Evolutionary conservation across 495 filamentous ascomycete genomes (phyloP), one percentile per base, ranked within the genome.

Genomic region (Xylaria palmicola): DNA sequence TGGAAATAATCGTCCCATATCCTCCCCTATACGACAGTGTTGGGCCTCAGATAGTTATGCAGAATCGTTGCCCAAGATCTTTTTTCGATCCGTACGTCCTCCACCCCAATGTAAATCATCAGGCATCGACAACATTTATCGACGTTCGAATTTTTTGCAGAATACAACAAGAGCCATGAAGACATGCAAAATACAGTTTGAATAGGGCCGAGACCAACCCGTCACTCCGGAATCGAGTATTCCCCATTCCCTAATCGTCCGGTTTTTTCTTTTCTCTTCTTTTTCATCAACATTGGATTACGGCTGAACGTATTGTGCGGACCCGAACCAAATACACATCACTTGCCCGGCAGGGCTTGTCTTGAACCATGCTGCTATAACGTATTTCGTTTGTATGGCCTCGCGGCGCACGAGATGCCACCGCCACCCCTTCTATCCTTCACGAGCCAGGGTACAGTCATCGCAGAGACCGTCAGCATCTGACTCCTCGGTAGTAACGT

Each of bases 391-490:
- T 34, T 10, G 40, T 56, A 12, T 19, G 13, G 20, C 32, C 17
- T 32, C 5, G 27, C 17, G 26, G 22, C 15, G 17, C 27, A n/a
- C 44, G 17, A 20, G 5, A 29, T 10, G 15, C 4, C 24, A 2
- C 9, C 24, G 53, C 40, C 19, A 4, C 12, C 4, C 36, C 37
- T 40, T 8, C 32, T 59, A 59, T 13, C 36, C 36, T 19, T 53
- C 58, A 9, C 59, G 59, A 13, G 59, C 59, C 17, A 29, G 49
- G 34, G 59, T 61, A 30, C 69, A 72, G n/a, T 72, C 69, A 32
- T 67, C 59, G 59, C 69, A 72, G 17, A 72, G 67, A 3, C 69
- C 69, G 15, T 61, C 58, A 10, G 69, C 69, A 19, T 72, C 69
- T 10, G 66, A 69, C 56, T 69, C 62, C 17, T 69, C 65, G 51